Evolutionary conservation across 805 yeast genomes (phyloP).

Genomic region (Candida nanaspora): DNA sequence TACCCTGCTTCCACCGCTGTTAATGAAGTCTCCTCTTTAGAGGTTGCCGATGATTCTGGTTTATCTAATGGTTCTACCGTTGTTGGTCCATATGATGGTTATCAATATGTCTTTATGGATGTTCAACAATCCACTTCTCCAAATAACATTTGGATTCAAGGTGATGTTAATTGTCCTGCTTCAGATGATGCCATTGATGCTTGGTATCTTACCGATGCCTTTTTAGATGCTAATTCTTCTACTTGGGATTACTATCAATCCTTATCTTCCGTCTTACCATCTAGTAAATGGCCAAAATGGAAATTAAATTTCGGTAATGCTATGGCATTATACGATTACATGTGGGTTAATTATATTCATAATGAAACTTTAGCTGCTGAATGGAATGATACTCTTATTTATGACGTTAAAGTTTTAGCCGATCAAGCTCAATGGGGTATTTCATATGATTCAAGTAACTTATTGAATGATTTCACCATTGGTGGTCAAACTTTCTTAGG

Average conservation of each 20-base stretch:
- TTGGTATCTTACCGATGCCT: conserved; percentile 23
- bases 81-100: conserved; percentile 33
- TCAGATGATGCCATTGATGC: conserved; percentile 25
- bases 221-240: conserved; percentile 26
- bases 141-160: conserved; percentile 34
- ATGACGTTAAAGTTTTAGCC: conserved; percentile 28
- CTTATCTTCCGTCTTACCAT: conserved; percentile 21
- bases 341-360: conserved; percentile 34
- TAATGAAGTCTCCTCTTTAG: conserved; percentile 16
- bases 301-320: conserved; percentile 32
- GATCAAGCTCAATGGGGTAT: conserved; percentile 33
- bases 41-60: conserved; percentile 23
- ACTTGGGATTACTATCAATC: conserved; percentile 32
- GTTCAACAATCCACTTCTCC: conserved; percentile 28
- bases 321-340: conserved; percentile 32
- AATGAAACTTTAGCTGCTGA: conserved; percentile 27
- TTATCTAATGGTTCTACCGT: conserved; percentile 32
- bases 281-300: conserved; percentile 18
- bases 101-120: conserved; percentile 37
- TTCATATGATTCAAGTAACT: conserved; percentile 24
- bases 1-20: conserved; percentile 34
- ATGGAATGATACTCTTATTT: conserved; percentile 25
- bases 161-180: conserved; percentile 35
- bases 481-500: conserved; percentile 37
- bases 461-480: conserved; percentile 25